A percentile compares a stretch with the other conserved stretches of the same genome.
Evolutionary conservation across 2,329 filamentous ascomycete species (phyloP).

Genomic region (Aureobasidium sp.): DNA sequence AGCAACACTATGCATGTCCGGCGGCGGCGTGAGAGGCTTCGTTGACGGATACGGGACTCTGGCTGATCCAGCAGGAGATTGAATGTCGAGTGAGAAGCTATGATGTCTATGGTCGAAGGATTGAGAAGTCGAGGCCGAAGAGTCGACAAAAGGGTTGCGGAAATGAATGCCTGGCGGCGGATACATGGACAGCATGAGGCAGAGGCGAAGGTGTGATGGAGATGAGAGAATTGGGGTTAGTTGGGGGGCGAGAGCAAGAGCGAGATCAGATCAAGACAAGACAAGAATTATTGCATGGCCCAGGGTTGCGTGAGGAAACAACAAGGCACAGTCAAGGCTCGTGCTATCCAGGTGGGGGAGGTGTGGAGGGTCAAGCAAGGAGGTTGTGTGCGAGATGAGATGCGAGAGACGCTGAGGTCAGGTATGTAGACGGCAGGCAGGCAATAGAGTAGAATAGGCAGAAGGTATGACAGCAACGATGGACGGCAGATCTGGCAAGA

Average conservation of each 20-base stretch:
- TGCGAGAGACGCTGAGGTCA: not conserved
- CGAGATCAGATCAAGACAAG: not conserved
- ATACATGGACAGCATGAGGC: slow-evolving; percentile 28
- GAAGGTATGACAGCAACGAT: slow-evolving; percentile 8
- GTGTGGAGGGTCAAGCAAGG: slow-evolving; percentile 14
- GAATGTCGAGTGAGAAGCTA: slow-evolving; percentile 16
- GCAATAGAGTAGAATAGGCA: not conserved
- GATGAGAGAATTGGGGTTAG: not conserved
- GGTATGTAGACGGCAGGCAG: slow-evolving; percentile 6
- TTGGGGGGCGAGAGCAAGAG: not conserved
- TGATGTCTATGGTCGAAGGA: slow-evolving; percentile 13
- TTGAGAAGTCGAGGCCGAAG: slow-evolving; percentile 17
- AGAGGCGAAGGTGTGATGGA: not conserved
- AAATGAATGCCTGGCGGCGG: slow-evolving; percentile 25
- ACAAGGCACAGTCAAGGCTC: slow-evolving; percentile 10
- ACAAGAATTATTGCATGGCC: slow-evolving; percentile 9
- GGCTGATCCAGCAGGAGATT: slow-evolving; percentile 11
- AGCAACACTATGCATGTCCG: slow-evolving; percentile 26
- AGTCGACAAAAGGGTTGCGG: slow-evolving; percentile 25
- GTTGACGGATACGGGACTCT: slow-evolving; percentile 15
- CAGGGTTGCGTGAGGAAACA: slow-evolving; percentile 5
- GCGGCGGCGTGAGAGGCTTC: slow-evolving; percentile 26
- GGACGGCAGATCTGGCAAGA: not conserved
- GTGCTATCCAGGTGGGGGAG: slow-evolving; percentile 8
- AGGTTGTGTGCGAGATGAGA: not conserved